A percentile compares a stretch with the other conserved stretches of the same genome.
phyloP scores from a whole-genome alignment of 148 eudicot genomes.

The Polygonum aviculare region DNA sequence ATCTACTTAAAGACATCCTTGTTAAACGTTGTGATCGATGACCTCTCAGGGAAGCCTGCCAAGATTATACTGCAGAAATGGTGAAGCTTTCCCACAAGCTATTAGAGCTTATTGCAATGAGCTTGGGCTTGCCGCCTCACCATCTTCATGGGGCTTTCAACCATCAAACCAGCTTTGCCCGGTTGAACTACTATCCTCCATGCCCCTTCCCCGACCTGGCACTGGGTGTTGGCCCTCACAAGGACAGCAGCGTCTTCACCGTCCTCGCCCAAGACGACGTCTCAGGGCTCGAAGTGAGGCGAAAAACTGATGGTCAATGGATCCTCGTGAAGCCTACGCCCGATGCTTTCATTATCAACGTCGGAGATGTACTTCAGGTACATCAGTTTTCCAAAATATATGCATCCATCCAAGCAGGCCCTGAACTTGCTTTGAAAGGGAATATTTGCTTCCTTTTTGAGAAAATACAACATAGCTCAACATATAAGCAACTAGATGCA shows the following conservation, averaged over 20 bases:
- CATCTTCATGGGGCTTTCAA: conserved; percentile 33
- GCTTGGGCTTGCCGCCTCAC: conserved; percentile 40
- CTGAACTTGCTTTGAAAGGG: not conserved
- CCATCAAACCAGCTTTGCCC: conserved; percentile 35
- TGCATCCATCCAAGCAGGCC: no score
- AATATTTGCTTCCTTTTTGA: no score
- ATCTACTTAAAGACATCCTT: not conserved
- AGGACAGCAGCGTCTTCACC: conserved; percentile 66
- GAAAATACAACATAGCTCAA: not conserved
- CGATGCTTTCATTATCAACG: conserved; percentile 53
- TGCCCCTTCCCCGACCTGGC: conserved; percentile 60
- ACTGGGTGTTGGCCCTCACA: conserved; percentile 70
- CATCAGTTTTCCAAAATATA: not conserved
- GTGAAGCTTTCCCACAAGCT: conserved; percentile 36
- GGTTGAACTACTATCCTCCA: conserved; percentile 62
- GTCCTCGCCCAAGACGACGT: conserved; percentile 76
- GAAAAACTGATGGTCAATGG: conserved; percentile 72
- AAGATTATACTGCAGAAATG: conserved; percentile 52
- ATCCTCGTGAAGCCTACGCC: conserved; percentile 51
- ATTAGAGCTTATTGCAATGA: conserved; percentile 51
- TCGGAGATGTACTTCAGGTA: conserved; percentile 84
- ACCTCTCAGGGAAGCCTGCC: conserved; percentile 35
- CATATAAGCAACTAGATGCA: not conserved
- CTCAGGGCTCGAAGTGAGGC: conserved; percentile 71
- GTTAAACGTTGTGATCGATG: not conserved